phyloP scores from a whole-genome alignment of 164 flowering plant species.

The Piper longum region DNA sequence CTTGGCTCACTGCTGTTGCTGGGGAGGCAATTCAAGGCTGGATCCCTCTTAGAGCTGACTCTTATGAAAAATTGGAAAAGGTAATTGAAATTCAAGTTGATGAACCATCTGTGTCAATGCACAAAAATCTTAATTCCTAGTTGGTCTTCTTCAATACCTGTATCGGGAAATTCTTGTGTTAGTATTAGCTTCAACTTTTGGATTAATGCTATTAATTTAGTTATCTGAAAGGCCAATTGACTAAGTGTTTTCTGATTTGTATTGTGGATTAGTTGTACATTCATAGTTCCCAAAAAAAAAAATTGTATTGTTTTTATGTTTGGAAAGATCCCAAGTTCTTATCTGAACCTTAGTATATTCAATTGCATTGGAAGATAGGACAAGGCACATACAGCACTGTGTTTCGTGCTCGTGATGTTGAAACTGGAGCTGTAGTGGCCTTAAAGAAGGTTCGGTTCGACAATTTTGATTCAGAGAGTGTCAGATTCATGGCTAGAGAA shows the following conservation, averaged over 20 bases:
- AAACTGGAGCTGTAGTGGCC: conserved; percentile 61
- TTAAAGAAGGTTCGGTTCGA: conserved; percentile 83
- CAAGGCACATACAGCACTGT: conserved; percentile 96
- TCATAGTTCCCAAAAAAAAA: neutral
- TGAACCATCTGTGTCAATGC: neutral
- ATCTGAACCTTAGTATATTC: conserved; percentile 6
- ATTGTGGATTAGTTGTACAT: too few species aligned
- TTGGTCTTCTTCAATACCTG: too few species aligned
- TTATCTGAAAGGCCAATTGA: too few species aligned
- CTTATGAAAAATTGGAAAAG: conserved; percentile 76
- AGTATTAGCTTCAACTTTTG: too few species aligned
- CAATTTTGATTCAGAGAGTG: conserved; percentile 78
- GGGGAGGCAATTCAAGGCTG: conserved; percentile 76
- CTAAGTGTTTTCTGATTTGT: too few species aligned
- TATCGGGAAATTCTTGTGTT: too few species aligned
- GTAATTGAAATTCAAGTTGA: conserved; percentile 15
- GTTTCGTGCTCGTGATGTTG: conserved; percentile 61
- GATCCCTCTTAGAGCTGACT: conserved; percentile 66
- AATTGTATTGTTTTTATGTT: neutral
- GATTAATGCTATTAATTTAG: too few species aligned
- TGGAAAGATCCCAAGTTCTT: neutral
- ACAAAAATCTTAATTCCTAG: too few species aligned
- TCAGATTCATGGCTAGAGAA: conserved; percentile 92
- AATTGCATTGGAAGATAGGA: conserved; percentile 48
- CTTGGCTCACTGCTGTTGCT: conserved; percentile 70